These are phyloP conservation scores for Crotalaria pallida DNA, from an alignment of 306 rosid genomes.

Conservation along the genomic window DNA sequence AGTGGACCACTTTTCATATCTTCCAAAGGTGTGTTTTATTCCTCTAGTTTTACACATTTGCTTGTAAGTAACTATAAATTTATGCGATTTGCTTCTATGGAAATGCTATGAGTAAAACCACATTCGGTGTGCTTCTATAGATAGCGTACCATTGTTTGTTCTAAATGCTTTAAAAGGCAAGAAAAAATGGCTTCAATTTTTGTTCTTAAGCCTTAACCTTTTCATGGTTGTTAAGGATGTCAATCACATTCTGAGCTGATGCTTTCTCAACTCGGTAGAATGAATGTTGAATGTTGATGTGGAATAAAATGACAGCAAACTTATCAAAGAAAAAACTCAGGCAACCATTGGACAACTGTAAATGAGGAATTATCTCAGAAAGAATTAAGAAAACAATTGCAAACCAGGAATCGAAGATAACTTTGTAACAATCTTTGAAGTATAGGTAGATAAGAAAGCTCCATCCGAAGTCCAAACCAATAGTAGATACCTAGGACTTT, in stretches of 20 bases:
- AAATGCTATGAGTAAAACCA: background rate
- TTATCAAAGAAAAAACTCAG: background rate
- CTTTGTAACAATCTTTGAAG: background rate
- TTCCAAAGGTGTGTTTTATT: conserved; percentile 71
- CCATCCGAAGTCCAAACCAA: background rate
- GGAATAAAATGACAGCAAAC: background rate
- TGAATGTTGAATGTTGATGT: background rate
- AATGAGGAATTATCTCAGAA: background rate
- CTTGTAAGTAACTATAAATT: background rate
- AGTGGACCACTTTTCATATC: conserved; percentile 95
- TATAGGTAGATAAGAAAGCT: background rate
- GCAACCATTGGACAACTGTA: background rate
- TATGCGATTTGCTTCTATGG: background rate
- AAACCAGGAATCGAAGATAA: background rate
- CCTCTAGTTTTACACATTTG: background rate
- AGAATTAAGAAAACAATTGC: background rate
- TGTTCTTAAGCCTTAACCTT: background rate
- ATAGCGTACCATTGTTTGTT: background rate
- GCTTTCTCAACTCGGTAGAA: background rate
- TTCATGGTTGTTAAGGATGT: background rate
- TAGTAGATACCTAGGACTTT: background rate
- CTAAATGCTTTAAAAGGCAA: background rate
- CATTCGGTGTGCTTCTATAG: background rate
- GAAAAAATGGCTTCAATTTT: background rate
- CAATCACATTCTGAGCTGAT: background rate